Evolutionary conservation across 768 basidiomycete genomes (phyloP).

Genomic region (Amanita jacksonii): DNA sequence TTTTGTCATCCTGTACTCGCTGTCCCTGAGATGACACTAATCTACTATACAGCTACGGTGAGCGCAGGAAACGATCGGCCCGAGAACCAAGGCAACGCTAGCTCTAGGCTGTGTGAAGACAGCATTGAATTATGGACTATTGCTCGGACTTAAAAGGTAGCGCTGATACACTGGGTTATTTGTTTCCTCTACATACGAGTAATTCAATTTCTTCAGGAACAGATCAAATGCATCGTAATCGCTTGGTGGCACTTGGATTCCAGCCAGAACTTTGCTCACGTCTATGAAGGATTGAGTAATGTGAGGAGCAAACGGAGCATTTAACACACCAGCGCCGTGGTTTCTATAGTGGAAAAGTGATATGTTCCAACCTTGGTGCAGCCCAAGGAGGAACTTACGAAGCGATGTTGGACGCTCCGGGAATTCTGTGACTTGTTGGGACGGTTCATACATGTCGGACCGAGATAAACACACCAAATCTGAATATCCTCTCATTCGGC

Average conservation of each 20-base stretch:
- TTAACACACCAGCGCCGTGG: constrained; percentile 80
- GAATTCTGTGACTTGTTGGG: constrained; percentile 52
- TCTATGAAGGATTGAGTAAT: constrained; percentile 35
- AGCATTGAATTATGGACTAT: neutral
- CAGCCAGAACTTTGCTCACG: constrained; percentile 86
- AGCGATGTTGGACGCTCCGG: constrained; percentile 91
- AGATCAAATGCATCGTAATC: constrained; percentile 60
- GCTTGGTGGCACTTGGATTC: constrained; percentile 77
- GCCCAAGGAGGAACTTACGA: constrained; percentile 76
- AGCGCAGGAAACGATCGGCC: no score
- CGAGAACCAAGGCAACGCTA: no score
- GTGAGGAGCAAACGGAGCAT: neutral
- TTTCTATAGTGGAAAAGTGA: constrained; percentile 97
- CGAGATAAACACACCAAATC: constrained; percentile 65
- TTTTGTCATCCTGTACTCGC: no score
- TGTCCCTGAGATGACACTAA: no score
- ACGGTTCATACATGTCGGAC: neutral
- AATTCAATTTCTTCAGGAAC: constrained; percentile 74
- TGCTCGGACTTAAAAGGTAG: constrained; percentile 33
- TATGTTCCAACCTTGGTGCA: constrained; percentile 88
- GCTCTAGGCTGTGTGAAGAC: no score
- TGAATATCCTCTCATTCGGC: constrained; percentile 77
- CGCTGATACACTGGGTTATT: constrained; percentile 76
- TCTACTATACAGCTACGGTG: no score
- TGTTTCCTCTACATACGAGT: constrained; percentile 90